phyloP scores from a whole-genome alignment of 805 yeast species.

The Wickerhamiella azymoides region DNA sequence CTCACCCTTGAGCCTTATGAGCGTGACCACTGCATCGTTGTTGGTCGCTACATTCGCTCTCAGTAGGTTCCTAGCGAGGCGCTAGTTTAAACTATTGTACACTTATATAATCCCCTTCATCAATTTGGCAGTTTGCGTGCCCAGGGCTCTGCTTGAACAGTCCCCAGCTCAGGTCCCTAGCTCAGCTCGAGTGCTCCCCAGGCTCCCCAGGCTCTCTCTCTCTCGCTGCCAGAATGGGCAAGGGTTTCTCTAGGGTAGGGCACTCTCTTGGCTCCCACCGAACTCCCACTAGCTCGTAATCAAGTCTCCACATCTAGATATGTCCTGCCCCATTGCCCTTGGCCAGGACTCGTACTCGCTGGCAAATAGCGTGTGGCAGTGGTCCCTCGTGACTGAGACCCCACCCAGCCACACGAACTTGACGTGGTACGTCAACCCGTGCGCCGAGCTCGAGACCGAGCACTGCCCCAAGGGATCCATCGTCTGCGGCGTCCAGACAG shows the following conservation, averaged over 20 bases:
- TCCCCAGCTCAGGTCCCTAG: too few relatives aligned
- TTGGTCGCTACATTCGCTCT: conserved; percentile 91
- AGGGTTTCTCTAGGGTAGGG: too few relatives aligned
- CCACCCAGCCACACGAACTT: conserved; percentile 63
- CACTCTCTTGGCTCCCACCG: too few relatives aligned
- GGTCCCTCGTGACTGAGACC: conserved; percentile 36
- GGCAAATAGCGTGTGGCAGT: conserved; percentile 22
- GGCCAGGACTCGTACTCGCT: background rate
- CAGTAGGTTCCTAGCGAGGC: conserved; percentile 22
- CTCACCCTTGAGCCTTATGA: conserved; percentile 98
- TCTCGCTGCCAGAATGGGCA: too few relatives aligned
- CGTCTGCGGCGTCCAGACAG: conserved; percentile 58
- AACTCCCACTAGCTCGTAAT: too few relatives aligned
- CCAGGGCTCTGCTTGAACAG: too few relatives aligned
- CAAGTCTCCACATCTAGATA: too few relatives aligned
- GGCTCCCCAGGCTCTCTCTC: too few relatives aligned
- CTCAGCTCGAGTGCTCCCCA: too few relatives aligned
- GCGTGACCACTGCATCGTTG: conserved; percentile 98
- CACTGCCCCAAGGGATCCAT: conserved; percentile 60
- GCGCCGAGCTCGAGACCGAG: conserved; percentile 35
- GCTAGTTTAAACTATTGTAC: background rate
- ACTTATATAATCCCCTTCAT: background rate
- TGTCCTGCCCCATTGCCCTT: background rate
- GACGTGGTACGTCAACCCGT: conserved; percentile 61
- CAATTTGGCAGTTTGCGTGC: too few relatives aligned